Conservation (phyloP, 163 green algal species). For the Chlamydomonas reinhardtii region DNA sequence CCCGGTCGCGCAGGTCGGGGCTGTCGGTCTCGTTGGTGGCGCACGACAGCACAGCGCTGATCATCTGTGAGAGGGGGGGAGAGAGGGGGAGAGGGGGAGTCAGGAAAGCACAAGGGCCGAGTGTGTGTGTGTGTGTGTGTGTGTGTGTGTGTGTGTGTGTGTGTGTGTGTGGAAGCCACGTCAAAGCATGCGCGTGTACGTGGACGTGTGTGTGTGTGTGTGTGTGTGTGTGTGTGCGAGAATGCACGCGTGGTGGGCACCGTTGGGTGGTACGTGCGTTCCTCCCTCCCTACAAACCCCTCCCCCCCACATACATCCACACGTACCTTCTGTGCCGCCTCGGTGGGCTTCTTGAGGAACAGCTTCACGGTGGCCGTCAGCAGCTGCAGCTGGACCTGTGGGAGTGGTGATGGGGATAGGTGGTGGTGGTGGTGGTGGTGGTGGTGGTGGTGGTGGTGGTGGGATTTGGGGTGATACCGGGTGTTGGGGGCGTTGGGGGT, state of each 20-base stretch:
- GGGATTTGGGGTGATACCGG: not conserved
- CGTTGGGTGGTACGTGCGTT: no score
- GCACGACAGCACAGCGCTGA: slow-evolving; percentile 92
- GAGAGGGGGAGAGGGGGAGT: no score
- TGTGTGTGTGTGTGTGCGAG: no score
- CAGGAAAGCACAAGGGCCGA: no score
- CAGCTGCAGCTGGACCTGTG: slow-evolving; percentile 96
- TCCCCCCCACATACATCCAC: no score
- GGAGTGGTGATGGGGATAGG: not conserved
- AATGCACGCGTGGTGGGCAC: no score
- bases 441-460: not conserved
- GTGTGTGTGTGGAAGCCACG: no score
- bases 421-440: not conserved
- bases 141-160: no score
- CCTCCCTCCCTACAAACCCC: no score
- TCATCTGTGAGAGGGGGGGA: slow-evolving; percentile 70
- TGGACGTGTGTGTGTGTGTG: no score
- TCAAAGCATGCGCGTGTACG: no score
- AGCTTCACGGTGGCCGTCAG: slow-evolving; percentile 99
- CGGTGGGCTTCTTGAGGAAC: slow-evolving; percentile 97
- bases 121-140: no score
- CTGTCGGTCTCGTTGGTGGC: slow-evolving; percentile 97
- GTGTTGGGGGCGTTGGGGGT: not conserved
- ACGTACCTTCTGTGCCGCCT: slow-evolving; percentile 81
- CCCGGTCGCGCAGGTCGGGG: slow-evolving; percentile 96